These are phyloP conservation scores for Strobilomyces dryophilus DNA, from an alignment of 768 basidiomycete genomes.

Conservation along the genomic window DNA sequence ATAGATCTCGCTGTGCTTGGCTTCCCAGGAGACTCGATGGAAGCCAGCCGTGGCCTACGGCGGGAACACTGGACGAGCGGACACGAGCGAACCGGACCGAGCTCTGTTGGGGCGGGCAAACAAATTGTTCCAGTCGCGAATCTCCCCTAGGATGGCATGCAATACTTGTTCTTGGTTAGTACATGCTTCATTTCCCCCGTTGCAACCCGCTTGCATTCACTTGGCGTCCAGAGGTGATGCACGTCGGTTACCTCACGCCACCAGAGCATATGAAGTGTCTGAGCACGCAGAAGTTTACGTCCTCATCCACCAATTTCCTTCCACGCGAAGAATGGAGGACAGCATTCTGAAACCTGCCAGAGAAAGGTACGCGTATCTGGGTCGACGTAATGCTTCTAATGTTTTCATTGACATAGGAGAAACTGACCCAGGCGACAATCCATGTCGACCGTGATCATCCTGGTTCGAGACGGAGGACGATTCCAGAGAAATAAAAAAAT, in stretches of 20 bases:
- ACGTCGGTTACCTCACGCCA: slow-evolving; percentile 56
- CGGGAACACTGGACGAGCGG: too few relatives aligned
- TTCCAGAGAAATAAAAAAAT: slow-evolving; percentile 69
- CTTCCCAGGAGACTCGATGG: not conserved
- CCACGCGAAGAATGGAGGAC: slow-evolving; percentile 68
- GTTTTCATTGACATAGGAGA: slow-evolving; percentile 39
- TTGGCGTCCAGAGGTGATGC: slow-evolving; percentile 61
- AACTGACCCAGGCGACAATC: slow-evolving; percentile 59
- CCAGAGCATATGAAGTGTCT: slow-evolving; percentile 55
- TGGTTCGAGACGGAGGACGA: slow-evolving; percentile 29
- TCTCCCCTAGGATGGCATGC: slow-evolving; percentile 70
- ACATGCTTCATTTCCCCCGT: slow-evolving; percentile 11
- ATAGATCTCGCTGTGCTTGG: slow-evolving; percentile 11
- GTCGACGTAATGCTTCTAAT: not conserved
- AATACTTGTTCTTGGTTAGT: slow-evolving; percentile 83
- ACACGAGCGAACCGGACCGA: too few relatives aligned
- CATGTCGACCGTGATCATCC: slow-evolving; percentile 14
- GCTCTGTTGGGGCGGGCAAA: too few relatives aligned
- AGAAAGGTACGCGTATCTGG: slow-evolving; percentile 39
- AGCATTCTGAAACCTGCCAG: slow-evolving; percentile 51
- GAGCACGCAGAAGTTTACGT: slow-evolving; percentile 19
- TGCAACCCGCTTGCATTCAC: slow-evolving; percentile 5
- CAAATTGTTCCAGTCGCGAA: slow-evolving; percentile 81
- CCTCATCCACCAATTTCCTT: slow-evolving; percentile 34
- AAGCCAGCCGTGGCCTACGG: too few relatives aligned